Evolutionary conservation across 148 eudicot species (phyloP).

Genomic region (Fallopia convolvulus): DNA sequence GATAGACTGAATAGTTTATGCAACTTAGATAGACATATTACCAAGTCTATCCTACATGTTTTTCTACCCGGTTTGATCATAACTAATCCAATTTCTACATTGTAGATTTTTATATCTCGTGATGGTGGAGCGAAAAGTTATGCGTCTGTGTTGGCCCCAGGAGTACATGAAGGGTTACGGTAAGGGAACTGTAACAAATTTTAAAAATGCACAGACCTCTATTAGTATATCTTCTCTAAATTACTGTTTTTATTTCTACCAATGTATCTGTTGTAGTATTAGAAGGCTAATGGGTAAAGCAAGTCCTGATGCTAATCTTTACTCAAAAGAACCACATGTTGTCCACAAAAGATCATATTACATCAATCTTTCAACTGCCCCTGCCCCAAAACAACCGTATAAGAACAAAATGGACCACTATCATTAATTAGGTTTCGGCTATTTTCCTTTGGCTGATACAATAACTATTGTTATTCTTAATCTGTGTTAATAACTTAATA

Average conservation of each 20-base stretch:
- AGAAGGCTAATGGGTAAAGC: neutral
- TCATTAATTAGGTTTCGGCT: neutral
- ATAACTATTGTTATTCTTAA: neutral
- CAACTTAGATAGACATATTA: neutral
- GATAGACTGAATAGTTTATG: neutral
- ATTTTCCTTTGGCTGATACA: neutral
- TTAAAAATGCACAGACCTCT: neutral
- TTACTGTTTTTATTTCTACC: neutral
- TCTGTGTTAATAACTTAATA: neutral
- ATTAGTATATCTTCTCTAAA: neutral
- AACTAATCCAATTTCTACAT: neutral
- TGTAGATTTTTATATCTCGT: conserved; percentile 90
- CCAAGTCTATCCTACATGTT: neutral
- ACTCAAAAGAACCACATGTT: neutral
- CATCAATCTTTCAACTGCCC: neutral
- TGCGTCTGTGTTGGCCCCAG: conserved; percentile 94
- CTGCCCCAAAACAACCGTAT: neutral
- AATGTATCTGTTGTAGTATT: neutral
- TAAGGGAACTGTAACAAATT: conserved; percentile 24
- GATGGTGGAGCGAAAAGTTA: conserved; percentile 78
- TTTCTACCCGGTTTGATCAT: neutral
- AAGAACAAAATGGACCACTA: neutral
- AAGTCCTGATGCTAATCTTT: neutral
- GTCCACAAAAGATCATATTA: too few species aligned
- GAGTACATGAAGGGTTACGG: conserved; percentile 87